These are phyloP conservation scores for Lagenaria siceraria DNA, from an alignment of 306 rosid species.

Conservation along the genomic window DNA sequence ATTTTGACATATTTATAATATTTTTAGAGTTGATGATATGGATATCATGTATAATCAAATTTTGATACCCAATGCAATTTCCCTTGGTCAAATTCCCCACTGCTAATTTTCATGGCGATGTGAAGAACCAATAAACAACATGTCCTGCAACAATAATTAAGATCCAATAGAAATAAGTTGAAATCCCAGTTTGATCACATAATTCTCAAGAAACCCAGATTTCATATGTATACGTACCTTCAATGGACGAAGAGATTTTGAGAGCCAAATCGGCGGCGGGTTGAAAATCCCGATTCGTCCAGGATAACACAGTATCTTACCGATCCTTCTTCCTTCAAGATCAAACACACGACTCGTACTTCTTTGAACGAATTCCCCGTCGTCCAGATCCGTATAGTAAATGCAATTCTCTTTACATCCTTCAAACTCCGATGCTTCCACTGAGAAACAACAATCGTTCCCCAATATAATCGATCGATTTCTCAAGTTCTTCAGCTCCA, in stretches of 20 bases:
- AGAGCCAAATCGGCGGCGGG: constrained; percentile 15
- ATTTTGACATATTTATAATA: too few relatives aligned
- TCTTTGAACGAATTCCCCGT: constrained; percentile 2
- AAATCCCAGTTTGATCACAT: too few relatives aligned
- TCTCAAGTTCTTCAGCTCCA: constrained; percentile 21
- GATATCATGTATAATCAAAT: too few relatives aligned
- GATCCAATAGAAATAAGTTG: too few relatives aligned
- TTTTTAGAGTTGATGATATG: too few relatives aligned
- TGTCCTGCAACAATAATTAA: background rate
- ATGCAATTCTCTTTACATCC: constrained; percentile 26
- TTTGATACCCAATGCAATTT: too few relatives aligned
- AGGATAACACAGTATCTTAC: constrained; percentile 10
- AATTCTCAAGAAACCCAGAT: too few relatives aligned
- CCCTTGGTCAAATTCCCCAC: too few relatives aligned
- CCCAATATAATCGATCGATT: constrained; percentile 19
- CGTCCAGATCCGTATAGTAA: constrained; percentile 18
- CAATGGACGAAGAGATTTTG: background rate
- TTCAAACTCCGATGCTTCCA: constrained; percentile 7
- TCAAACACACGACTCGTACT: constrained; percentile 24
- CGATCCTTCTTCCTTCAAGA: constrained; percentile 23
- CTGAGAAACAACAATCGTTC: constrained; percentile 19
- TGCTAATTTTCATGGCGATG: background rate
- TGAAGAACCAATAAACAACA: background rate
- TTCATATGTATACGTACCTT: background rate
- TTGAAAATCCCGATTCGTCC: constrained; percentile 16